A percentile compares a stretch with the other conserved stretches of the same genome.
These are phyloP conservation scores for Edhazardia aedis DNA, from an alignment of 371 early-diverging fungal species.

Conservation along the genomic window DNA sequence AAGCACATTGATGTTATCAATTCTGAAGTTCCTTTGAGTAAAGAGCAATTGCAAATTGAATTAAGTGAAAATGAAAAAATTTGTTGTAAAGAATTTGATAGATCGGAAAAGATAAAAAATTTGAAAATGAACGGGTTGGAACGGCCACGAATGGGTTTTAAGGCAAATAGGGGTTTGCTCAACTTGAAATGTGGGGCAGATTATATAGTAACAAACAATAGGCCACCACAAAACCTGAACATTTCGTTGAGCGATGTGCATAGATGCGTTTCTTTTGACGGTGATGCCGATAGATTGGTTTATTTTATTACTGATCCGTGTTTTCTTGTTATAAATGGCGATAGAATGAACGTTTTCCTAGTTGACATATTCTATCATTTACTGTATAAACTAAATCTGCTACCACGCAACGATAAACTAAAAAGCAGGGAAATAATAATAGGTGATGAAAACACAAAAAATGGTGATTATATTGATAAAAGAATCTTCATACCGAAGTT, in stretches of 20 bases:
- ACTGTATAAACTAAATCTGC: too few relatives aligned
- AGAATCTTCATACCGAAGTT: slow-evolving; percentile 5
- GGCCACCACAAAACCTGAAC: slow-evolving; percentile 48
- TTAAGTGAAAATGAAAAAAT: too few relatives aligned
- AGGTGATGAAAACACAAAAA: too few relatives aligned
- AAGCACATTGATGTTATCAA: neutral
- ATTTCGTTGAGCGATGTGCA: neutral
- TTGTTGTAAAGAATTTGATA: too few relatives aligned
- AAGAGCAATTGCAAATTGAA: too few relatives aligned
- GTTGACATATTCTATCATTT: too few relatives aligned
- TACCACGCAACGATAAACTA: too few relatives aligned
- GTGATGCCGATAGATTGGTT: slow-evolving; percentile 92
- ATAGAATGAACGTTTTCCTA: slow-evolving; percentile 28
- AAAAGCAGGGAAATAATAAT: too few relatives aligned
- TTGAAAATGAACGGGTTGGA: too few relatives aligned
- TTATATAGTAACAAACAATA: slow-evolving; percentile 69
- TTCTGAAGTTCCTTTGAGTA: too few relatives aligned
- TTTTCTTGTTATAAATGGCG: slow-evolving; percentile 34
- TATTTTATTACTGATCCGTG: slow-evolving; percentile 60
- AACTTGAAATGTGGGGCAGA: slow-evolving; percentile 67
- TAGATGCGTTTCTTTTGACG: slow-evolving; percentile 72
- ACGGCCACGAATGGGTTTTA: too few relatives aligned
- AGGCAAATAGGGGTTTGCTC: slow-evolving; percentile 20
- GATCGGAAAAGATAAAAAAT: too few relatives aligned
- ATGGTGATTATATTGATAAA: slow-evolving; percentile 16